Conservation (phyloP, 345 rosid species). For the Lepidium didymum region DNA sequence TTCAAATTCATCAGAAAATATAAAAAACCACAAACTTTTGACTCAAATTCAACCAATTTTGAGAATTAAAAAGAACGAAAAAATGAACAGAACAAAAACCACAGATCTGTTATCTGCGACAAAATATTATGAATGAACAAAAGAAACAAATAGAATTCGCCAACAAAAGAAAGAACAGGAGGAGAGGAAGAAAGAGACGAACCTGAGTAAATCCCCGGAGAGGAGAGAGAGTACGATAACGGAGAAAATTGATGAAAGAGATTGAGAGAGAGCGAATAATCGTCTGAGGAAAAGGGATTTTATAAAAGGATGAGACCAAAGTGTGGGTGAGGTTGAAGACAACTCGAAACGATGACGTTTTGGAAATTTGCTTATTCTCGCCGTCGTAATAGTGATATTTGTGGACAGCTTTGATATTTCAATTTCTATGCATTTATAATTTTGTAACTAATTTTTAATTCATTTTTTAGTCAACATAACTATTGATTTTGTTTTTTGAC, state of each 20-base stretch:
- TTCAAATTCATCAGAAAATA: background rate
- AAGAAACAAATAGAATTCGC: background rate
- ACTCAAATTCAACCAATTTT: background rate
- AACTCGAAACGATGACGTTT: constrained; percentile 28
- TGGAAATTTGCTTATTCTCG: constrained; percentile 10
- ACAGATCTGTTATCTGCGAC: constrained; percentile 19
- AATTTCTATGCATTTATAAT: constrained; percentile 8
- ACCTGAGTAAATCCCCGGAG: constrained; percentile 10
- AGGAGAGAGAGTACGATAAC: constrained; percentile 13
- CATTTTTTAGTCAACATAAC: background rate
- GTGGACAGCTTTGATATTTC: constrained; percentile 24
- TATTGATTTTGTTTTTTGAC: too few relatives aligned
- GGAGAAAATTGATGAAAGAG: background rate
- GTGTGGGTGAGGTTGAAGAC: constrained; percentile 30
- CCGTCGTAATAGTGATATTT: constrained; percentile 27
- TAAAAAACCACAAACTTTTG: background rate
- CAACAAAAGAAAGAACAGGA: background rate
- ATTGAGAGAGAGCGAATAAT: constrained; percentile 29
- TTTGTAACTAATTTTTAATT: background rate
- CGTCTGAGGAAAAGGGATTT: constrained; percentile 18
- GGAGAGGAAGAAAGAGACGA: background rate
- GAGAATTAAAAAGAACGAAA: background rate
- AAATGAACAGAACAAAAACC: background rate
- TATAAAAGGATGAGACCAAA: constrained; percentile 20
- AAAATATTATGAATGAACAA: background rate